These are phyloP conservation scores for Kluyveromyces siamensis DNA, from an alignment of 805 yeast species.

Conservation along the genomic window DNA sequence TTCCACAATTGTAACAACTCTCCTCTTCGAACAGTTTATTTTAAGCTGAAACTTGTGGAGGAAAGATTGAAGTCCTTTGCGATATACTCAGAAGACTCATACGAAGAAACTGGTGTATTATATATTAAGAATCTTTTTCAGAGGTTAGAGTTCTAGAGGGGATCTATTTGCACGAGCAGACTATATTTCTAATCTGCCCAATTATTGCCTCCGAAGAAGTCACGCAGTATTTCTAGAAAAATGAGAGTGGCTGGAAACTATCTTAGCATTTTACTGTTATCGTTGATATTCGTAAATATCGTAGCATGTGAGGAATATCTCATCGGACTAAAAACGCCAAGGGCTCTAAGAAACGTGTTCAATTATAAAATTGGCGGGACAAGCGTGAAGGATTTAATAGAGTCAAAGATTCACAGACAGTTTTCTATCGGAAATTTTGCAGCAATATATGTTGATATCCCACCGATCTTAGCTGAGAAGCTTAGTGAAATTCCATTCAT, in stretches of 20 bases:
- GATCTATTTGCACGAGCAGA: background rate
- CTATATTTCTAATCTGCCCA: background rate
- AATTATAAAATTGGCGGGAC: slow-evolving; percentile 32
- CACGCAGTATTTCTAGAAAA: background rate
- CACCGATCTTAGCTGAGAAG: slow-evolving; percentile 37
- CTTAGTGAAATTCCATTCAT: slow-evolving; percentile 53
- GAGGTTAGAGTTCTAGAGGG: background rate
- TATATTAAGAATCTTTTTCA: background rate
- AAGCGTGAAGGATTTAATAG: slow-evolving; percentile 35
- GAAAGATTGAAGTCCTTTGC: background rate
- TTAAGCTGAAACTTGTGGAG: background rate
- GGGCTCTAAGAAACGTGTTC: slow-evolving; percentile 40
- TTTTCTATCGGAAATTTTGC: slow-evolving; percentile 63
- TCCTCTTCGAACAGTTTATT: background rate
- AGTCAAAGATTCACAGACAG: slow-evolving; percentile 37
- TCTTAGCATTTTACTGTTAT: background rate
- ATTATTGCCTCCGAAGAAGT: background rate
- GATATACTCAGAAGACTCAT: background rate
- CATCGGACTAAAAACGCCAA: slow-evolving; percentile 43
- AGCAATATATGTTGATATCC: slow-evolving; percentile 59
- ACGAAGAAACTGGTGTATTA: background rate
- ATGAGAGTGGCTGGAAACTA: background rate
- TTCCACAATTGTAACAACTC: too few relatives aligned
- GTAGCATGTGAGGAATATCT: slow-evolving; percentile 30
- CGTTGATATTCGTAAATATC: background rate